Percentiles rank a stretch among this genome's conserved stretches.
Conservation (phyloP, 176 grass and related monocot genomes). For the Melocanna baccifera region DNA sequence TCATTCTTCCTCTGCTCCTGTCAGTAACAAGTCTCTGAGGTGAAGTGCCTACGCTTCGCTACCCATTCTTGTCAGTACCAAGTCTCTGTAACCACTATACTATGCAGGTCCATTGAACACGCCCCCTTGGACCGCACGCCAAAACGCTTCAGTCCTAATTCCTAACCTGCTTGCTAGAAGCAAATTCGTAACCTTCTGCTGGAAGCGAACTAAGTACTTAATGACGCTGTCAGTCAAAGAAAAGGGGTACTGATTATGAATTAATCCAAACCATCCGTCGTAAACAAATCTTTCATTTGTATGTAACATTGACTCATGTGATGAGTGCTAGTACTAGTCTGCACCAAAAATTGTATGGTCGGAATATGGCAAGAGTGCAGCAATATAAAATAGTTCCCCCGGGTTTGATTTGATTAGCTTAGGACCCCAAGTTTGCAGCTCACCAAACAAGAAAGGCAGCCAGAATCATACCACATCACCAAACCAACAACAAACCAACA, state of each 20-base stretch:
- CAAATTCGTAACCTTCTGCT: not conserved
- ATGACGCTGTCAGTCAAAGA: constrained; percentile 8
- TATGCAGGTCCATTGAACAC: not conserved
- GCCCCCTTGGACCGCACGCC: not conserved
- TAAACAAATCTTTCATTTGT: constrained; percentile 2
- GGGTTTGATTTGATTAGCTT: not conserved
- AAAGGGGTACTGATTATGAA: not conserved
- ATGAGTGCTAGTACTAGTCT: not conserved
- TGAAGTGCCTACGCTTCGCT: not conserved
- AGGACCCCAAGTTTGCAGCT: not conserved
- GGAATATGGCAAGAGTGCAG: not conserved
- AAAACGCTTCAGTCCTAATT: not conserved
- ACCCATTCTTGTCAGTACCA: not conserved
- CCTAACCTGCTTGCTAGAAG: not conserved
- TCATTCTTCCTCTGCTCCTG: not conserved
- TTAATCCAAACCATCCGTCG: not conserved
- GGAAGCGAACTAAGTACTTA: not conserved
- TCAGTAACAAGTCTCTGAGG: not conserved
- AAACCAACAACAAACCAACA: not conserved
- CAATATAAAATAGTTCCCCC: not conserved
- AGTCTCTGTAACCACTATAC: not conserved
- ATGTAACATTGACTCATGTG: not conserved
- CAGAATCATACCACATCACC: not conserved
- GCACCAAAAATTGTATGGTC: not conserved
- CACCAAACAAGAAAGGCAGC: not conserved